Conservation (phyloP, 306 rosid genomes). For the Casuarina equisetifolia region DNA sequence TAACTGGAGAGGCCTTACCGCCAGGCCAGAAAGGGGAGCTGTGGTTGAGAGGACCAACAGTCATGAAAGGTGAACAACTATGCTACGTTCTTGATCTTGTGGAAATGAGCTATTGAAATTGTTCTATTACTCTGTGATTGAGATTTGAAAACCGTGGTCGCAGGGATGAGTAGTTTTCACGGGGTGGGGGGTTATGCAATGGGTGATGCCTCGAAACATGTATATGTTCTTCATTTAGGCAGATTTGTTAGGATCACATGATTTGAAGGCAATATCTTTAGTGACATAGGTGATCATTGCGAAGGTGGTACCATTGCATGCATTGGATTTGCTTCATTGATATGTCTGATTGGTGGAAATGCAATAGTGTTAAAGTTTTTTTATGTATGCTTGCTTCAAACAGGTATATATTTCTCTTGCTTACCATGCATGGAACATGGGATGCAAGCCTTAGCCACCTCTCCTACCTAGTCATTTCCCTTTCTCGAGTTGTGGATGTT, state of each 20-base stretch:
- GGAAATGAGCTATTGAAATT: not conserved
- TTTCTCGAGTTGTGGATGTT: too few species aligned
- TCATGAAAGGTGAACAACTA: constrained; percentile 62
- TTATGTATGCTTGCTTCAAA: too few species aligned
- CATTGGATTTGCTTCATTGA: not conserved
- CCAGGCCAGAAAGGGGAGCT: constrained; percentile 80
- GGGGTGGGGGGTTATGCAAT: too few species aligned
- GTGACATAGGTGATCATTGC: not conserved
- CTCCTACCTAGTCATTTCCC: too few species aligned
- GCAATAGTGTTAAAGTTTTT: not conserved
- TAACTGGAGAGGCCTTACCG: constrained; percentile 58
- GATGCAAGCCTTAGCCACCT: too few species aligned
- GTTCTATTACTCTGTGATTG: too few species aligned
- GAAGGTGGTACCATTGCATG: not conserved
- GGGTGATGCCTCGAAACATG: too few species aligned
- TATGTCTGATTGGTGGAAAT: not conserved
- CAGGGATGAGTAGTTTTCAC: too few species aligned
- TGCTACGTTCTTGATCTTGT: not conserved
- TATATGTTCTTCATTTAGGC: too few species aligned
- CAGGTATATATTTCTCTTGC: too few species aligned
- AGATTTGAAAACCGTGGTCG: too few species aligned
- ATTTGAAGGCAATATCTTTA: not conserved
- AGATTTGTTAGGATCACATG: not conserved
- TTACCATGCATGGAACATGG: too few species aligned
- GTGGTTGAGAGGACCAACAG: constrained; percentile 79